Evolutionary conservation across 306 rosid species (phyloP), one percentile per base, ranked within the genome.

Genomic region (Alnus rubra): DNA sequence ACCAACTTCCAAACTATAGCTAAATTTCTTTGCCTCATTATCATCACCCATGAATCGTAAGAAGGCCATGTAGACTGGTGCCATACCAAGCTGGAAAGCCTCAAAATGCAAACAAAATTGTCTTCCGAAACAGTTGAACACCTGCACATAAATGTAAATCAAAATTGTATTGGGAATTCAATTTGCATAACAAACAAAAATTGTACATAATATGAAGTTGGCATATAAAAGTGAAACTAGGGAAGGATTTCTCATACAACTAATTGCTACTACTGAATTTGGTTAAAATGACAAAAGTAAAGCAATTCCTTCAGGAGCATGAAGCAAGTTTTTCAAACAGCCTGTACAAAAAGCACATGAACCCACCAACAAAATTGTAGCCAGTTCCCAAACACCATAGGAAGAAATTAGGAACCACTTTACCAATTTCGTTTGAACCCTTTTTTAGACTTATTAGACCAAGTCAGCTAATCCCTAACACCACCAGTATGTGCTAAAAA

Each of bases 101-200:
- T 95, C 98, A 47, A 95, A 95, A 85, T 95, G 98, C 89, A 95
- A 88, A 84, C 98, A 95, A 80, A 95, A 95, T 42, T 92, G 92
- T 55, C 88, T 86, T 77, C 96, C 98, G 48, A 91, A 95, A 83
- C 98, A 88, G 74, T 90, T 95, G 49, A 95, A 92, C 65, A 95
- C 90, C 98, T 95, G 90, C 69, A 79, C 33, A 65, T 35, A 69
- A 76, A 30, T 78, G 9, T 16, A 73, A 54, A 64, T 63, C 65
- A 69, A 77, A 65, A 78, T 76, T 47, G 64, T 23, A 65, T 69
- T 65, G 59, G 49, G 64, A 55, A 23, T 28, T 3, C 44, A 19
- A 23, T 23, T 23, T 23, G 28, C 28, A 23, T 23, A 23, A 23
- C 28, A 23, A 23, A 23, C 28, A 23, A 23, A 23, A 23, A 23